Conservation (phyloP, 192 early-diverging fungal genomes). For the Coemansia sp. region DNA sequence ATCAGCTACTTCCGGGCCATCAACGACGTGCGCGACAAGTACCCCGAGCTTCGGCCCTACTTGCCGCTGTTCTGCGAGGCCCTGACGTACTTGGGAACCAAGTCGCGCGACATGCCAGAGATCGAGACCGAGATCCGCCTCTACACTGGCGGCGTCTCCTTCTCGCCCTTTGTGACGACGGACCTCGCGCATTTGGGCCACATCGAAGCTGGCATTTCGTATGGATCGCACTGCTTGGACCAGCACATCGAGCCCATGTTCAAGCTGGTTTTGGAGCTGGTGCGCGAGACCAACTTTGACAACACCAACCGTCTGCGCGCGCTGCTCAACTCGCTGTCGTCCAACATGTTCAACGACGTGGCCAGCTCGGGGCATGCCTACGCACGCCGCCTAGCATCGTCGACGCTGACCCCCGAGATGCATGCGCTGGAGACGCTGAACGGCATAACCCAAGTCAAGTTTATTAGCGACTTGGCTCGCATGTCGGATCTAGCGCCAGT, state of each 20-base stretch:
- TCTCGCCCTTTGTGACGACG: constrained; percentile 66
- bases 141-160: constrained; percentile 84
- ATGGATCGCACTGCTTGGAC: constrained; percentile 71
- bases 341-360: constrained; percentile 76
- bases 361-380: constrained; percentile 82
- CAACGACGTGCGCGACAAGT: constrained; percentile 65
- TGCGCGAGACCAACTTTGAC: constrained; percentile 72
- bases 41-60: constrained; percentile 70
- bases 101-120: constrained; percentile 67
- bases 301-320: constrained; percentile 75
- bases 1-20: constrained; percentile 87
- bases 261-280: constrained; percentile 69
- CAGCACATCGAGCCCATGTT: constrained; percentile 77
- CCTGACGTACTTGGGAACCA: constrained; percentile 69
- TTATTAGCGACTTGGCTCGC: constrained; percentile 74
- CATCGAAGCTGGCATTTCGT: constrained; percentile 66
- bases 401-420: constrained; percentile 63
- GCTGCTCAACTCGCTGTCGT: constrained; percentile 71
- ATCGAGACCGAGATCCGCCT: constrained; percentile 88
- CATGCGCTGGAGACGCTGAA: constrained; percentile 50
- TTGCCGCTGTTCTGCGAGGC: constrained; percentile 77
- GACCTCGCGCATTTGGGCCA: constrained; percentile 66
- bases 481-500: constrained; percentile 64
- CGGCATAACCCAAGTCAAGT: constrained; percentile 76
- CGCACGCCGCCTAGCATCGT: constrained; percentile 73